Conservation (phyloP, 495 filamentous ascomycete species). For the Pseudoneurospora amorphoporcata region DNA sequence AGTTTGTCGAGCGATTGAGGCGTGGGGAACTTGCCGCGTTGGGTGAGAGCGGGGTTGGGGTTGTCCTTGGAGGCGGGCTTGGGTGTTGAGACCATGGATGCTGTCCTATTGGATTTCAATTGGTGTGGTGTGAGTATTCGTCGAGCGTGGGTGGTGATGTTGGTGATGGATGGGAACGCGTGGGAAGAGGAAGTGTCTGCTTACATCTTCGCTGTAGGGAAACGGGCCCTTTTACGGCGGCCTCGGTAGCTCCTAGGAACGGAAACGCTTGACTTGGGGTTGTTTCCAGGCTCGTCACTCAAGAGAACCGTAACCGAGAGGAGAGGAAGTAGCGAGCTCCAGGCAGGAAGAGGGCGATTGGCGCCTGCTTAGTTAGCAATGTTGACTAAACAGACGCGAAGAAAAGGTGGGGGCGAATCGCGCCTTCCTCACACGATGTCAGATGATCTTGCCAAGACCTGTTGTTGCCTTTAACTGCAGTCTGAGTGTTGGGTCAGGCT, state of each 20-base stretch:
- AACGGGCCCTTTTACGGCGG: not conserved
- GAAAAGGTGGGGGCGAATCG: not conserved
- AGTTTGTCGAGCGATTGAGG: constrained; percentile 56
- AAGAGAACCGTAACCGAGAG: not conserved
- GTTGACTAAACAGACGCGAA: constrained; percentile 5
- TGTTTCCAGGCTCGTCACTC: not conserved
- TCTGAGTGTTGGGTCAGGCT: not conserved
- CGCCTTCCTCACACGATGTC: not conserved
- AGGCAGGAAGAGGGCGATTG: not conserved
- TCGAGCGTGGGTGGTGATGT: not conserved
- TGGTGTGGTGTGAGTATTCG: not conserved
- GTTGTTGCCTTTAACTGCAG: not conserved
- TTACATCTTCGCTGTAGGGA: not conserved
- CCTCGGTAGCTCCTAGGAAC: not conserved
- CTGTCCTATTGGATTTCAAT: not conserved
- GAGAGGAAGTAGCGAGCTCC: not conserved
- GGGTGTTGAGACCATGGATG: constrained; percentile 8
- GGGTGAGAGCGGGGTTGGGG: constrained; percentile 10
- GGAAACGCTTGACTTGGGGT: not conserved
- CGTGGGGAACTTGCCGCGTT: constrained; percentile 24
- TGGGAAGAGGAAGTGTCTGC: not conserved
- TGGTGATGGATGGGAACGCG: not conserved
- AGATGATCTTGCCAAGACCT: not conserved
- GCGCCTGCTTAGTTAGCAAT: not conserved
- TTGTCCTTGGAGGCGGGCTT: constrained; percentile 12